phyloP scores from a whole-genome alignment of 495 filamentous ascomycete species.

The Trichocladium uniseriatum region DNA sequence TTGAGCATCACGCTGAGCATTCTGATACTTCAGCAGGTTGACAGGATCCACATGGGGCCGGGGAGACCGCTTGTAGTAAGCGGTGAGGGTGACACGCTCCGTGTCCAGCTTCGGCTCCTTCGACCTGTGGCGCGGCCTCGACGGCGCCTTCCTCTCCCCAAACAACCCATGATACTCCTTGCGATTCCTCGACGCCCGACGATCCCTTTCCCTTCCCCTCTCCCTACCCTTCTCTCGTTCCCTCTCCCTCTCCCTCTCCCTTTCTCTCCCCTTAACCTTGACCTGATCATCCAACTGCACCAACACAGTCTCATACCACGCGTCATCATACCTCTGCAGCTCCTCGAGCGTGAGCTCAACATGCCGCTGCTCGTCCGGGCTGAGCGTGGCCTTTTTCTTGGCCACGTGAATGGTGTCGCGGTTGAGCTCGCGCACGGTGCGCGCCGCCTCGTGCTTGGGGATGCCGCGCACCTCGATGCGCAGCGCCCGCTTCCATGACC shows the following conservation, averaged over 20 bases:
- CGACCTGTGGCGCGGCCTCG: not conserved
- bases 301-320: conserved; percentile 21
- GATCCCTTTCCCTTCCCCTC: not conserved
- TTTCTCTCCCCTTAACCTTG: conserved; percentile 9
- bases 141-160: not conserved
- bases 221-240: not conserved
- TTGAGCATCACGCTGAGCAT: conserved; percentile 2
- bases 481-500: conserved; percentile 25
- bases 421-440: conserved; percentile 26
- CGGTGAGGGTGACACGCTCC: conserved; percentile 27
- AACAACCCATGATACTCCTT: not conserved
- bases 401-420: conserved; percentile 6
- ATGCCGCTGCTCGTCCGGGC: conserved; percentile 22
- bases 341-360: conserved; percentile 24
- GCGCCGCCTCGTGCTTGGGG: conserved; percentile 17
- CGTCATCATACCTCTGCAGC: conserved; percentile 12
- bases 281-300: conserved; percentile 30
- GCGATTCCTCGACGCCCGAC: not conserved
- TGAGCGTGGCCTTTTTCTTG: conserved; percentile 25
- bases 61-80: conserved; percentile 31
- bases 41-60: conserved; percentile 19
- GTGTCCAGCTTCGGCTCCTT: not conserved
- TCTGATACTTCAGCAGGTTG: conserved; percentile 13
- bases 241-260: not conserved
- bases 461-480: conserved; percentile 17